phyloP scores from a whole-genome alignment of 305 asterid species.

The Solanum hybrid region DNA sequence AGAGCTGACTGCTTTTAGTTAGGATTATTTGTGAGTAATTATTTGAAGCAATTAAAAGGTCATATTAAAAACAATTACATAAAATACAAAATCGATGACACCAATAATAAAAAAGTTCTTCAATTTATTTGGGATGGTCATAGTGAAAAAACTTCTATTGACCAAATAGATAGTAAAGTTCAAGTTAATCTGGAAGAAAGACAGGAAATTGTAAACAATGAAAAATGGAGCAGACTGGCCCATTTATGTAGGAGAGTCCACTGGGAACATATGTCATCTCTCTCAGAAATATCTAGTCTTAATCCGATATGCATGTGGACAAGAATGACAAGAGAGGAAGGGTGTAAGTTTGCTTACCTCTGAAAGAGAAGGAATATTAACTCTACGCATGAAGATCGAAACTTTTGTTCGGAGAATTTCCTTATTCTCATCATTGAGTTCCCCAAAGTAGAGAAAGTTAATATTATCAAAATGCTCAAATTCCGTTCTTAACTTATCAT shows the following conservation, averaged over 20 bases:
- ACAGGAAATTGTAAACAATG: not conserved
- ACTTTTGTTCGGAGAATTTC: slow-evolving; percentile 39
- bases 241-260: not conserved
- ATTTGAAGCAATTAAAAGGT: not conserved
- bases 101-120: not conserved
- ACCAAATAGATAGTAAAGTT: not conserved
- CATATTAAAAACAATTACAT: not conserved
- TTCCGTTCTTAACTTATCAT: slow-evolving; percentile 48
- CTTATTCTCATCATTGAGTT: slow-evolving; percentile 43
- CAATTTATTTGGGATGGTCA: not conserved
- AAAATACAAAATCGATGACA: not conserved
- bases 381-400: slow-evolving; percentile 35
- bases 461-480: slow-evolving; percentile 51
- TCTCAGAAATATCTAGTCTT: not conserved
- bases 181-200: not conserved
- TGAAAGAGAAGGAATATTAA: slow-evolving; percentile 69
- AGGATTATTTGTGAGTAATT: not conserved
- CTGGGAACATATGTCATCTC: not conserved
- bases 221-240: not conserved
- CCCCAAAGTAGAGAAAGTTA: slow-evolving; percentile 59
- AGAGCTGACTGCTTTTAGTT: not conserved
- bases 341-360: slow-evolving; percentile 35
- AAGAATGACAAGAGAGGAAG: not conserved
- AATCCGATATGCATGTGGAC: not conserved
- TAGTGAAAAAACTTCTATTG: not conserved